phyloP scores from a whole-genome alignment of 768 basidiomycete genomes.

The Boletus vermiculosoides region DNA sequence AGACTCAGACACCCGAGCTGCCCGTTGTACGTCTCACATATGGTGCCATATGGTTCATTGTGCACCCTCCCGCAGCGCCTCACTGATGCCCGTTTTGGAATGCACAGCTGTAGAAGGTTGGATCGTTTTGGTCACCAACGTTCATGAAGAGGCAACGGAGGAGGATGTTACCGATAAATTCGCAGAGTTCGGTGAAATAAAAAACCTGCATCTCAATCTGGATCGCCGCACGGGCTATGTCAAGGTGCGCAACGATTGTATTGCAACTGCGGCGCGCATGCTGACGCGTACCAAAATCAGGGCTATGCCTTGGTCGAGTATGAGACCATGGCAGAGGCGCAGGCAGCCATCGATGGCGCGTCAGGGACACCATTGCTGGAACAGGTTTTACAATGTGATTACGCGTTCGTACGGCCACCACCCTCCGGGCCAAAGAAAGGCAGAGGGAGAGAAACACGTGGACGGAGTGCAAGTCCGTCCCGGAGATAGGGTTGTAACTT shows the following conservation, averaged over 20 bases:
- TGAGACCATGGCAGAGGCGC: slow-evolving; percentile 91
- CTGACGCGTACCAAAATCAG: slow-evolving; percentile 40
- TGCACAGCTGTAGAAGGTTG: slow-evolving; percentile 92
- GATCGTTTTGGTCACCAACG: slow-evolving; percentile 95
- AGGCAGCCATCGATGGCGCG: slow-evolving; percentile 89
- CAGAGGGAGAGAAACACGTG: slow-evolving; percentile 57
- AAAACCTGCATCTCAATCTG: slow-evolving; percentile 95
- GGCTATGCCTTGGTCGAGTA: slow-evolving; percentile 99
- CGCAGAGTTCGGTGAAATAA: slow-evolving; percentile 94
- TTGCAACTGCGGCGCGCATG: neutral
- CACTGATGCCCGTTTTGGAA: slow-evolving; percentile 12
- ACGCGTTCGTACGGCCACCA: slow-evolving; percentile 85
- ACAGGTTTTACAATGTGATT: slow-evolving; percentile 86
- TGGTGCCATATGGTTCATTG: slow-evolving; percentile 6
- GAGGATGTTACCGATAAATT: slow-evolving; percentile 97
- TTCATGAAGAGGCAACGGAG: slow-evolving; percentile 98
- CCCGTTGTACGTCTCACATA: slow-evolving; percentile 66
- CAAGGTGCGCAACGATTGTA: slow-evolving; percentile 58
- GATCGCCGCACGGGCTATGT: slow-evolving; percentile 98
- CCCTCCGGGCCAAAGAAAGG: slow-evolving; percentile 81
- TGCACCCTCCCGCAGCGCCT: neutral
- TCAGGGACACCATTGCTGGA: slow-evolving; percentile 82
- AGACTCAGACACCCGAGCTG: slow-evolving; percentile 74
- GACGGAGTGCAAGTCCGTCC: slow-evolving; percentile 79
- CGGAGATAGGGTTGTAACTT: slow-evolving; percentile 42